Percentiles rank a stretch among this genome's conserved stretches.
These are phyloP conservation scores for Boletus smithii DNA, from an alignment of 1,284 basidiomycete genomes.

Conservation along the genomic window DNA sequence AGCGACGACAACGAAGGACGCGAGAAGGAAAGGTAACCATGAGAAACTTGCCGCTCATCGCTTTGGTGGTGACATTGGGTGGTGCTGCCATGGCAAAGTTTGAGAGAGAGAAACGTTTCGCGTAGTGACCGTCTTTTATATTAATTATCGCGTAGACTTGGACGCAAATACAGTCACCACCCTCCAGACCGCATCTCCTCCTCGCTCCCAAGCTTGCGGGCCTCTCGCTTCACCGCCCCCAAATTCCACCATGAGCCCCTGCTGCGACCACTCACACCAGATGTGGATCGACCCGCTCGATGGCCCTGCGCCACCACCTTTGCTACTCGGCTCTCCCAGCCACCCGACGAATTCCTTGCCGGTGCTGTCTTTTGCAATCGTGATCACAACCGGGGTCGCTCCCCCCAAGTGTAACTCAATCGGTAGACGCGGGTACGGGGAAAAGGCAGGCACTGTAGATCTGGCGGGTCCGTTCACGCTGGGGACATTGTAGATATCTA, in stretches of 20 bases:
- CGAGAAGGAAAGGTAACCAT: constrained; percentile 34
- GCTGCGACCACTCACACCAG: constrained; percentile 86
- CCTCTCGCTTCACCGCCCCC: constrained; percentile 72
- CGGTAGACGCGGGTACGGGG: constrained; percentile 52
- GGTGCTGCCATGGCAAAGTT: constrained; percentile 47
- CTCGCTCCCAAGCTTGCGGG: constrained; percentile 80
- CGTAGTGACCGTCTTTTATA: too few relatives aligned
- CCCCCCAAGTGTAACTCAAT: constrained; percentile 43
- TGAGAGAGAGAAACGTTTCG: too few relatives aligned
- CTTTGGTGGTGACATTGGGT: constrained; percentile 40
- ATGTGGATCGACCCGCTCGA: constrained; percentile 82
- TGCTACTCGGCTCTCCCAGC: constrained; percentile 81
- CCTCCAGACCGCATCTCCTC: constrained; percentile 76
- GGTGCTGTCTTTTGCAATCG: constrained; percentile 49
- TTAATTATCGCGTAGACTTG: constrained; percentile 9
- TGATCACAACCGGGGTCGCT: constrained; percentile 42
- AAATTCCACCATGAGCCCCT: constrained; percentile 81
- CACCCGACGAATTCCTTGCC: constrained; percentile 73
- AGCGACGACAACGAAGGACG: neutral
- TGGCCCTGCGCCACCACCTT: constrained; percentile 81
- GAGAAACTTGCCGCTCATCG: constrained; percentile 42
- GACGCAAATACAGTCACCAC: constrained; percentile 63
- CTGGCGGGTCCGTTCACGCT: constrained; percentile 33
- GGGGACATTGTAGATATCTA: constrained; percentile 77
- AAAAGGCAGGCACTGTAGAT: constrained; percentile 47